phyloP scores from a whole-genome alignment of 2,329 filamentous ascomycete species.

The Fusarium sp. region DNA sequence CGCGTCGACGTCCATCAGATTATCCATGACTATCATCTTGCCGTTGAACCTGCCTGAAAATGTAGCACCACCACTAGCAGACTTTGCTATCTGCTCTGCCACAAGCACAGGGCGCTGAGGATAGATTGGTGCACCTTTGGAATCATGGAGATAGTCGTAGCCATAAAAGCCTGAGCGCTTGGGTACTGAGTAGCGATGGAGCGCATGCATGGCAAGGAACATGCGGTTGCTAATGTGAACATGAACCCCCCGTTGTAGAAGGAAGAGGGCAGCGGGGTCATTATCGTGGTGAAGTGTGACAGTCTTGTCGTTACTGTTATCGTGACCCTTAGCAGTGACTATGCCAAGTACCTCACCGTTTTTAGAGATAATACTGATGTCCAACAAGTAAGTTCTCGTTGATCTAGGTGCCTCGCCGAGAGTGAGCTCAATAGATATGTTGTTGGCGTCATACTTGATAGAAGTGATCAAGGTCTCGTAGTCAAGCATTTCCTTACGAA shows the following conservation, averaged over 20 bases:
- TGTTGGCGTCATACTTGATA: fast-evolving
- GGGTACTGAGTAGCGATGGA: fast-evolving
- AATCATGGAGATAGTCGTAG: neutral
- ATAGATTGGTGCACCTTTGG: fast-evolving
- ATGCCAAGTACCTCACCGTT: fast-evolving
- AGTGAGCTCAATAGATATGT: fast-evolving
- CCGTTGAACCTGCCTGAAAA: neutral
- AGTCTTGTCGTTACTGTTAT: fast-evolving
- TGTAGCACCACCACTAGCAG: neutral
- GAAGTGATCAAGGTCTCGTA: fast-evolving
- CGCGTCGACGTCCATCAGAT: neutral
- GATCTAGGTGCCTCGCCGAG: fast-evolving
- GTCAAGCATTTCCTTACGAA: neutral
- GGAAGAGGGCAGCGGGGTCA: fast-evolving
- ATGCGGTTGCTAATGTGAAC: neutral
- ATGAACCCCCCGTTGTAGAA: neutral
- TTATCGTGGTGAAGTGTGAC: fast-evolving
- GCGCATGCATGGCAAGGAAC: neutral
- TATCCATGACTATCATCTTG: neutral
- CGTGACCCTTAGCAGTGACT: fast-evolving
- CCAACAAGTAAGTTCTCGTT: neutral
- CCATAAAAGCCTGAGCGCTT: fast-evolving
- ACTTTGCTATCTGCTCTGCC: fast-evolving
- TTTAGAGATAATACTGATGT: fast-evolving
- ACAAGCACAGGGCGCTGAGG: fast-evolving